Evolutionary conservation across 2,329 filamentous ascomycete species (phyloP).

Genomic region (Arthrobotrys pseudoclavata): DNA sequence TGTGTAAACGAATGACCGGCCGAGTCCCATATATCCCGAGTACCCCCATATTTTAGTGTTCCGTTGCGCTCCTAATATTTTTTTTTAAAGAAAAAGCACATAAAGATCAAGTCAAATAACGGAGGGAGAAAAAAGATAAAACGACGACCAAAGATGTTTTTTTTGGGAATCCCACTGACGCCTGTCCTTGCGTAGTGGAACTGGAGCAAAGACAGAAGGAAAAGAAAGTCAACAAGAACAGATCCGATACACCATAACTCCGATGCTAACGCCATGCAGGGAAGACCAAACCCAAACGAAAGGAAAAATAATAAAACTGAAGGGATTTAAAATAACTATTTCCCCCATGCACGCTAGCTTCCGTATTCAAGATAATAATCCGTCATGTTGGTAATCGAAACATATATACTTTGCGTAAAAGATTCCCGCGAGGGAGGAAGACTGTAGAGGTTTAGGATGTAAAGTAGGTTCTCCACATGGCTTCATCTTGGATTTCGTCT

Average conservation of each 20-base stretch:
- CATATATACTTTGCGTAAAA: conserved; percentile 31
- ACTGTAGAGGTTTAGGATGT: conserved; percentile 37
- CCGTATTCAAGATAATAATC: conserved; percentile 40
- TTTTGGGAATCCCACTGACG: conserved; percentile 25
- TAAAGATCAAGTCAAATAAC: conserved; percentile 7
- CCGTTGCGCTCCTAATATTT: conserved; percentile 47
- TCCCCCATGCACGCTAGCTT: conserved; percentile 45
- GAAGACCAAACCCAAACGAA: conserved; percentile 17
- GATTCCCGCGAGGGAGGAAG: conserved; percentile 35
- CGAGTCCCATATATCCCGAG: conserved; percentile 4
- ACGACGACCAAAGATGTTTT: conserved; percentile 15
- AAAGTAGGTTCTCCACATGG: conserved; percentile 58
- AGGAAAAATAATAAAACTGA: conserved; percentile 17
- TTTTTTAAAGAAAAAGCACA: conserved; percentile 17
- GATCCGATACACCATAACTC: conserved; percentile 44
- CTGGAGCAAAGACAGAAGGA: neutral
- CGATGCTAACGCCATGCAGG: conserved; percentile 52
- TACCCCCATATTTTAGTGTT: conserved; percentile 42
- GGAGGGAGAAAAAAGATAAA: conserved; percentile 17
- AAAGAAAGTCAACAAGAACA: conserved; percentile 5
- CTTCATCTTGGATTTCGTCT: conserved; percentile 52
- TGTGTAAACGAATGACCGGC: conserved; percentile 44
- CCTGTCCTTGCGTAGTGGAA: neutral
- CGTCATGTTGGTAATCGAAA: conserved; percentile 33
- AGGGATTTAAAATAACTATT: conserved; percentile 27